Evolutionary conservation across 768 basidiomycete genomes (phyloP).

Genomic region (Obba rivulosa): DNA sequence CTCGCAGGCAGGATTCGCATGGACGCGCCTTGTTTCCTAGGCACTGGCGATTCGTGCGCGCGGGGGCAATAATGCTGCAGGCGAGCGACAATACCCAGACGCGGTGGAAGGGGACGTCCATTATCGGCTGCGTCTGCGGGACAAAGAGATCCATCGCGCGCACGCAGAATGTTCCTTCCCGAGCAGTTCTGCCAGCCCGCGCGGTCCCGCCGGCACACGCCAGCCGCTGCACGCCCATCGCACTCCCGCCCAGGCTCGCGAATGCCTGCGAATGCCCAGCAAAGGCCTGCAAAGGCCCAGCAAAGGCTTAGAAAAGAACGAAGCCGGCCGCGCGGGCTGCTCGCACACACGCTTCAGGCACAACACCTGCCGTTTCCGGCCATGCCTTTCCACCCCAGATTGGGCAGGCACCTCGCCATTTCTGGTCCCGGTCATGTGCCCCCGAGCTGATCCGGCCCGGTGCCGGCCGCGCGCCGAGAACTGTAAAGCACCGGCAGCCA

Average conservation of each 20-base stretch:
- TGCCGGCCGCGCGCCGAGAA: conserved; percentile 31
- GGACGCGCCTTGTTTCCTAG: background rate
- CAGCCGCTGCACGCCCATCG: no score
- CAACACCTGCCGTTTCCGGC: conserved; percentile 10
- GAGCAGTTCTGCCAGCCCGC: no score
- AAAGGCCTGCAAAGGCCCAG: no score
- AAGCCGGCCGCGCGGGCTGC: background rate
- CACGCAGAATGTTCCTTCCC: no score
- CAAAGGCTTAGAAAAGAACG: no score
- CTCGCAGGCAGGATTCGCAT: background rate
- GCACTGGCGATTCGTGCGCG: conserved; percentile 3
- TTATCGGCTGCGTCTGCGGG: conserved; percentile 6
- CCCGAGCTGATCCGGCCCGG: background rate
- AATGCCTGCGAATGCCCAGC: no score
- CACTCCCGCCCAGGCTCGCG: no score
- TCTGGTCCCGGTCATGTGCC: conserved; percentile 4
- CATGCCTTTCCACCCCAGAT: background rate
- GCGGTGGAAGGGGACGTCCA: conserved; percentile 23
- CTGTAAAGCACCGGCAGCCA: conserved; percentile 42
- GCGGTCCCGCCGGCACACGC: no score
- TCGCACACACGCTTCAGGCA: background rate
- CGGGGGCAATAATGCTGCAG: background rate
- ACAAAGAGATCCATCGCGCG: background rate
- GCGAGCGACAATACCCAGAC: conserved; percentile 2
- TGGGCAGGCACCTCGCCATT: background rate